These are phyloP conservation scores for Avena sativa DNA, from an alignment of 176 grass and related monocot species.

Conservation along the genomic window DNA sequence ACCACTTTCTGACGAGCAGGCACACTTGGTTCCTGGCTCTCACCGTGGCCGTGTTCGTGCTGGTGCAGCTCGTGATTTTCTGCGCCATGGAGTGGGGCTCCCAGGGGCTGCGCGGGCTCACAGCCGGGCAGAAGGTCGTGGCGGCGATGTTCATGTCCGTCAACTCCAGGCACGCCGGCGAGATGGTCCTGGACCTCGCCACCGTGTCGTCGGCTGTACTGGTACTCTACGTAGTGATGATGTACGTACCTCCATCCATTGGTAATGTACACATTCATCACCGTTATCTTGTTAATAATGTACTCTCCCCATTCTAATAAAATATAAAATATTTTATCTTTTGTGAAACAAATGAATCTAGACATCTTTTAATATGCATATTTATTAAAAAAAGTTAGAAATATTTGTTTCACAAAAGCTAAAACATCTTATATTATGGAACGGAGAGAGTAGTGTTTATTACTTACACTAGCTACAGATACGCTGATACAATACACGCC, in stretches of 20 bases:
- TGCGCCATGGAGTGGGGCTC: slow-evolving; percentile 76
- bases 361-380: no score
- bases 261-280: background rate
- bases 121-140: slow-evolving; percentile 60
- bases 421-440: no score
- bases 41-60: slow-evolving; percentile 48
- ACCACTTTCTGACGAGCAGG: slow-evolving; percentile 55
- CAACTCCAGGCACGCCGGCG: slow-evolving; percentile 79
- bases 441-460: no score
- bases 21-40: slow-evolving; percentile 42
- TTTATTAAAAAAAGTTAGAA: no score
- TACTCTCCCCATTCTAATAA: no score
- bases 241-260: slow-evolving; percentile 42
- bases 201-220: slow-evolving; percentile 57
- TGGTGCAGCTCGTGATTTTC: slow-evolving; percentile 57
- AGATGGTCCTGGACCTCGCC: slow-evolving; percentile 62
- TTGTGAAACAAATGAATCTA: no score
- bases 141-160: slow-evolving; percentile 64
- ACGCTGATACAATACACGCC: no score
- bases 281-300: no score
- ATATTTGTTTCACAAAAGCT: no score
- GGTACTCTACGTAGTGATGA: slow-evolving; percentile 80
- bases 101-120: slow-evolving; percentile 55
- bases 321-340: no score
- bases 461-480: no score